Base-by-base conservation (phyloP, 108 stramenopile species). In the Fragilariopsis cylindrus region DNA sequence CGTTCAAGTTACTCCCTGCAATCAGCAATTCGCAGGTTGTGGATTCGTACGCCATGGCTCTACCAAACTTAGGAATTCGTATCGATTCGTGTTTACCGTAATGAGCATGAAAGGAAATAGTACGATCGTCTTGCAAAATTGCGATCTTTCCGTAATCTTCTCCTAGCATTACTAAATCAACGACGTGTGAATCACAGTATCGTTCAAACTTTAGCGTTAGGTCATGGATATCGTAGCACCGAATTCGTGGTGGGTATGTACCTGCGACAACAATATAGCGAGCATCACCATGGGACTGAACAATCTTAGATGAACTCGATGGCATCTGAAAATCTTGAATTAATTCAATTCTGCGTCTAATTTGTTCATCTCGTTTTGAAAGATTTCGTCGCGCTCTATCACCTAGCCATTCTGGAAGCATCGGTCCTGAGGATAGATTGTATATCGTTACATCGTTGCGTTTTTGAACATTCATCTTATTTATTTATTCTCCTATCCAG, bases 291-390 rank as follows among this genome's bases (percentile, higher is more conserved):
- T 48, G 5, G 3, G 93, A 88, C 77, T 95, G 87, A 3, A 86
- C 88, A 7, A 99, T 60, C 71, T 85, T 87, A 44, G 91, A 84
- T 0, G 93, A 85, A 44, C 95, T 87, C 16, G 92, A 82, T 11
- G 96, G 94, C 88, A 99, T 98, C 66, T 96, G 92, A 69, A 99
- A 97, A 73, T 99, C 99, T 82, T 99, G 98, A 48, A 99, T 85
- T 3, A 99, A 84, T 60, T 99, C 98, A 70, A 99, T 93, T 6
- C 99, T 86, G 40, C 93, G 91, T 6, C 97, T 81, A 70, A 95
- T 94, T 41, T 89, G 80, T 41, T 97, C 93, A 58, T 99, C 97
- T 2, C 87, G 81, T 74, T 97, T 97, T 42, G 93, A 75, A 5
- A 98, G 76, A 71, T 97, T 94, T 18, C 98, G 87, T 54, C 92